Evolutionary conservation across 2,329 filamentous ascomycete genomes (phyloP), one percentile per base, ranked within the genome.

Genomic region (Fusarium metavorans): DNA sequence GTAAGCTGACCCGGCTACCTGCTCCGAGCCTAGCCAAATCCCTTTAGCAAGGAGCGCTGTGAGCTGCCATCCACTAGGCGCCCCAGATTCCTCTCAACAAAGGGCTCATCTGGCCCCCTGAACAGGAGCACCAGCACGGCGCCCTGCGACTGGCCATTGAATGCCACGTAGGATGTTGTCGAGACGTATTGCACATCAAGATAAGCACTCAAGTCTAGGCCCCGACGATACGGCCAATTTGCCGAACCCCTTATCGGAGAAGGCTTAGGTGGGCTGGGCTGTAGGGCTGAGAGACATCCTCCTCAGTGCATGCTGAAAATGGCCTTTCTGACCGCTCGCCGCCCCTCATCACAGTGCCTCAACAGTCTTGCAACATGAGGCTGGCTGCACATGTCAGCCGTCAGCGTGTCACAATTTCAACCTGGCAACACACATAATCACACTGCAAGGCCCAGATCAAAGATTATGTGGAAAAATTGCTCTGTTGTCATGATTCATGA

Each of bases 201-300:
- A 37, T 32, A 60, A 66, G 64, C 58, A 61, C 43, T 50, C 25
- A 66, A 43, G 63, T 25, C 54, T 16, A 60, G 61, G 43, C 27
- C 39, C 34, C 16, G n/a, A 39, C 11, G 23, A 9, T 10, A 34
- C 18, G 23, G 20, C 14, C 34, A 37, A 58, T 20, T 34, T 56
- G 20, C 61, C 56, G 59, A 35, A 27, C 48, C 37, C 20, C 64
- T 70, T 58, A 66, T 59, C 48, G 41, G 25, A 37, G 52, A 62
- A 54, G 60, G 45, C 50, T 18, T 54, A 65, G 34, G 48, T 65
- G 66, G 74, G 70, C 72, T 71, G 58, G 74, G 69, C 72, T 71
- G 61, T 78, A 78, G 74, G 76, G 76, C 76, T 78, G 76, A 77
- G 64, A 56, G 35, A 39, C 50, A 50, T 52, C 32, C 37, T 37